Evolutionary conservation across 768 basidiomycete genomes (phyloP).

Genomic region (Hebeloma cylindrosporum): DNA sequence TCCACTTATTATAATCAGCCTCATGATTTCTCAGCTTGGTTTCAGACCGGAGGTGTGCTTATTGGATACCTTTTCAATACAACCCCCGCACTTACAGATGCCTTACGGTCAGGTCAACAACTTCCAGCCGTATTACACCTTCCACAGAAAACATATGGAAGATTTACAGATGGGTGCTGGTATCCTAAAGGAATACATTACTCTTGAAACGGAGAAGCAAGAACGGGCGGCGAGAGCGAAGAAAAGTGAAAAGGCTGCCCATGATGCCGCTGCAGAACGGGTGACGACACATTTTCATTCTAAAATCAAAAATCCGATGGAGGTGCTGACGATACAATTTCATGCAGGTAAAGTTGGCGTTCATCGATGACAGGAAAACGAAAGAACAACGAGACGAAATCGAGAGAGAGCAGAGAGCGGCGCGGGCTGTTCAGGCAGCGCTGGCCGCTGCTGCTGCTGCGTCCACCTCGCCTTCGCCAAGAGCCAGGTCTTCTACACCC

Average conservation of each 20-base stretch:
- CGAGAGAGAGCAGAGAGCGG: conserved; percentile 51
- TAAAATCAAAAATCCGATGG: neutral
- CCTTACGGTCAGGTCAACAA: conserved; percentile 50
- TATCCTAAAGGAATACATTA: conserved; percentile 63
- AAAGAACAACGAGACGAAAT: conserved; percentile 55
- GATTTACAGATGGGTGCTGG: conserved; percentile 64
- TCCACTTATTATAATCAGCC: conserved; percentile 11
- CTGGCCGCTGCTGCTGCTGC: conserved; percentile 13
- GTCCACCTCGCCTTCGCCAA: conserved; percentile 1
- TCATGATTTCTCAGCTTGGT: conserved; percentile 52
- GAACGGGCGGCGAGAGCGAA: conserved; percentile 48
- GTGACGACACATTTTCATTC: conserved; percentile 31
- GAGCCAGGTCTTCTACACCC: conserved; percentile 15
- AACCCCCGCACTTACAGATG: conserved; percentile 8
- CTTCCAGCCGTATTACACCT: conserved; percentile 75
- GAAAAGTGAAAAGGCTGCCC: conserved; percentile 59
- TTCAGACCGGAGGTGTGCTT: conserved; percentile 63
- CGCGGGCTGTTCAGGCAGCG: conserved; percentile 23
- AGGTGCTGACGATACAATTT: conserved; percentile 6
- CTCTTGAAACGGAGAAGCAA: conserved; percentile 49
- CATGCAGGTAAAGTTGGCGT: conserved; percentile 71
- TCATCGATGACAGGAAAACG: conserved; percentile 72
- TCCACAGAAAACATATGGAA: conserved; percentile 48
- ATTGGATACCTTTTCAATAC: neutral
- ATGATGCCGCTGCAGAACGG: conserved; percentile 53